These are phyloP conservation scores for Beta vulgaris DNA, from an alignment of 148 eudicot species.

Conservation along the genomic window DNA sequence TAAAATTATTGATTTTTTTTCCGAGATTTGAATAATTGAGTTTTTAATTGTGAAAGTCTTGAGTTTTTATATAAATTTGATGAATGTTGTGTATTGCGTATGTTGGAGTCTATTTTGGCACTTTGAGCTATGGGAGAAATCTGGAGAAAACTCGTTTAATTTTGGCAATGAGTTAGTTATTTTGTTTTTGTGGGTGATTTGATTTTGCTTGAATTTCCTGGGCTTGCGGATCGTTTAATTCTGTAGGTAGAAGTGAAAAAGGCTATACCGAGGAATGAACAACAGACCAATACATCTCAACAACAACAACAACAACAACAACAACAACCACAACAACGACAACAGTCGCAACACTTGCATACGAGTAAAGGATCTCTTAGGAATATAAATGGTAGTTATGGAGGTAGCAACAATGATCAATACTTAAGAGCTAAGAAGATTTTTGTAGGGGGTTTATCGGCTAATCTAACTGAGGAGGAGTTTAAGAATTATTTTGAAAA, in stretches of 20 bases:
- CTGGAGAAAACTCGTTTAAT: neutral
- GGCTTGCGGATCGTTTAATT: neutral
- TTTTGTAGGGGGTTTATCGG: conserved; percentile 85
- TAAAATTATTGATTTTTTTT: neutral
- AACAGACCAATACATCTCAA: conserved; percentile 28
- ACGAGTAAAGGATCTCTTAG: conserved; percentile 36
- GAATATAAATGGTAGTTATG: conserved; percentile 33
- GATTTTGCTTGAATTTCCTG: conserved; percentile 9
- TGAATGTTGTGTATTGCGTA: too few relatives aligned
- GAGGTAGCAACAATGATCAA: conserved; percentile 24
- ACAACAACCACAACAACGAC: conserved; percentile 12
- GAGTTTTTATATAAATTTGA: too few relatives aligned
- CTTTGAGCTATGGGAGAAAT: neutral
- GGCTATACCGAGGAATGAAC: conserved; percentile 71
- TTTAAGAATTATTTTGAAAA: conserved; percentile 68
- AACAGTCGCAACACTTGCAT: conserved; percentile 23
- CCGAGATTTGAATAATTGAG: neutral
- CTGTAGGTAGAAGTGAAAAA: conserved; percentile 80
- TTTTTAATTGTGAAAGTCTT: neutral
- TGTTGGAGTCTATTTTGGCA: neutral
- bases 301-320: neutral
- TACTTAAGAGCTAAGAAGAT: conserved; percentile 65
- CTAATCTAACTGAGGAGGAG: conserved; percentile 68
- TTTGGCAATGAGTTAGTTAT: neutral
- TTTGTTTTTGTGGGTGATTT: neutral